Base-by-base conservation (phyloP, 176 grass and related monocot genomes). In the Triticum dicoccoides region DNA sequence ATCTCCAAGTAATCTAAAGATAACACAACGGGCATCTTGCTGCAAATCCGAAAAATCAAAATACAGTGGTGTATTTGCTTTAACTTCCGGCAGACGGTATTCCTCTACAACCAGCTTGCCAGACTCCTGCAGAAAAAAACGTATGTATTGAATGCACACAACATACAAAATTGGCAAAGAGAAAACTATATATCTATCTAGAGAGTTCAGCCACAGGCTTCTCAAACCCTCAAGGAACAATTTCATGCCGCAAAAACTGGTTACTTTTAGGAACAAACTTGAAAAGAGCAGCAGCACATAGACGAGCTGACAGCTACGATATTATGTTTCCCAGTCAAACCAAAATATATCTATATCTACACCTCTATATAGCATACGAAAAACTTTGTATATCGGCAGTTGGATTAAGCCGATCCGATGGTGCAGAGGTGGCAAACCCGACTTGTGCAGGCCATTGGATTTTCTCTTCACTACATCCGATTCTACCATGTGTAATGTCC, bases 1-100 rank as follows among this genome's bases (percentile, higher is more conserved):
- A 87, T 99, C 94, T 27, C 97, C 97, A 79, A 84, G 86, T 81
- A 99, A 85, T 85, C 92, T 94, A 69, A 99, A 96, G 85, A 96
- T 84, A 72, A 96, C 82, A 75, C 87, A 69, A 61, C 94, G 88
- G 7, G 67, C 87, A 73, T 92, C 92, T 80, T 92, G 77, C 54
- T 92, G 90, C 8, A 90, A 81, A 70, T 89, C 84, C n/a, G 85
- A 85, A 77, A 99, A 99, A 87, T 99, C 97, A 65, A 94, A 99
- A 91, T 99, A 99, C 11, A 96, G 88, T 59, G 86, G 33, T 69
- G 92, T 94, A 25, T 88, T 92, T 3, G 82, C 88, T 89, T 89
- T 96, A 70, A 82, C 82, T 90, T 96, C 92, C 58, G 97, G 97
- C 58, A 99, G 79, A 75, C 97, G 91, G 82, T 91, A 99, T 77